Conservation (phyloP, 208 protist genomes). For the Vickermania spadyakhi region DNA sequence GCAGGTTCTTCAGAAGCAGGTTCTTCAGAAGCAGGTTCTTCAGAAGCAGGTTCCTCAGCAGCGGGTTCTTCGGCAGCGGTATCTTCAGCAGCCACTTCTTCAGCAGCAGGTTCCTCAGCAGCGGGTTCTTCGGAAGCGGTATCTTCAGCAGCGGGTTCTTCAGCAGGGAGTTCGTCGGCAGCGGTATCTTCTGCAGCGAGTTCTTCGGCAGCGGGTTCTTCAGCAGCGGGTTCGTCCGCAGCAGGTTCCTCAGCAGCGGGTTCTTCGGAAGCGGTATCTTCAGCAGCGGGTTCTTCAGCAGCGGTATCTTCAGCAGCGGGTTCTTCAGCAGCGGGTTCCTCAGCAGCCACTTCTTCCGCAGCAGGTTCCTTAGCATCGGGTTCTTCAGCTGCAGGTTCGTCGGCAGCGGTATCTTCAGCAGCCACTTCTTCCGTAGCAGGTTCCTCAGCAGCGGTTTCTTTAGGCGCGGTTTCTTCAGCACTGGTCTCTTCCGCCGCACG, state of each 20-base stretch:
- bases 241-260: background rate
- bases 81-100: background rate
- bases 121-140: no score
- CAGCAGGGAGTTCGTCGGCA: background rate
- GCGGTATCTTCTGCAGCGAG: background rate
- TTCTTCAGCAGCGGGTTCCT: background rate
- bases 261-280: background rate
- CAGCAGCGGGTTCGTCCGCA: background rate
- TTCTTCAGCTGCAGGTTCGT: background rate
- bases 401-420: background rate
- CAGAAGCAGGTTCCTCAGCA: background rate
- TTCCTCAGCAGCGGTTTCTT: background rate
- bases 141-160: background rate
- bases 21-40: background rate
- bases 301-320: background rate
- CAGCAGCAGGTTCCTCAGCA: background rate
- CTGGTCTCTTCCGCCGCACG: background rate
- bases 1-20: background rate
- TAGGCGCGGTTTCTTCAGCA: background rate
- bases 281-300: background rate
- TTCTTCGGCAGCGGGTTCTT: background rate
- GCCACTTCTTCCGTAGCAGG: background rate
- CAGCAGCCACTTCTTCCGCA: background rate
- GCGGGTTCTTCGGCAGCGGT: background rate
- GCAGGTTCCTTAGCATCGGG: background rate